Base-by-base conservation (phyloP, 148 eudicot species). In the Vaccinium corymbosum region DNA sequence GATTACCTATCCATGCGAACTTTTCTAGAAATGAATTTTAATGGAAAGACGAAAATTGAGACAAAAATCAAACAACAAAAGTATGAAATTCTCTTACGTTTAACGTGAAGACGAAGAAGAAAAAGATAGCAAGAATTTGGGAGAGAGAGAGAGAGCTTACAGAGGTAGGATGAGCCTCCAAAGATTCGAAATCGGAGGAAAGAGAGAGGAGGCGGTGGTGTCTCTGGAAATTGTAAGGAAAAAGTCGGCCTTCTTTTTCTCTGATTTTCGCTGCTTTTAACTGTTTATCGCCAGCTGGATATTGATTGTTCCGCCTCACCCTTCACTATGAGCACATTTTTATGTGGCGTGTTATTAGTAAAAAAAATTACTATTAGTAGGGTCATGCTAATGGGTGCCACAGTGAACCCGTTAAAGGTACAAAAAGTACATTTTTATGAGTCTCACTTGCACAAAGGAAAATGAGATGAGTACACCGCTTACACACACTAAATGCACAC, bases 241-340 rank as follows among this genome's bases (percentile, higher is more conserved):
- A 81, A 50, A 6, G 75, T 6, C 16, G 10, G 4, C 83, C 35
- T 25, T 2, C 8, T 25, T 81, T 68, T 50, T 80, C 3, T 46
- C 49, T 68, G 27, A 0, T 20, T 2, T 56, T 14, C 13, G 1
- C 59, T 16, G 19, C 35, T 32, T 32, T 32, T 32, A 32, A 32
- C 35, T 22, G 83, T 51, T 48, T 6, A 13, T 48, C 38, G 57
- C 83, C 76, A 49, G 83, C 35, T 81, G 76, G 76, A 51, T 38
- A 14, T 4, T 80, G 73, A n/a, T 20, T 10, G 9, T 29, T 10
- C 19, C 53, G 53, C 73, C 82, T 16, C 61, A 16, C 15, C 61
- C 20, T 16, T 52, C 55, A 32, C 35, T 32, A 32, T 32, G 35
- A 32, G 35, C 35, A 32, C 35, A 32, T 32, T 32, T 32, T 32